These are phyloP conservation scores for Trapa incisa DNA, from an alignment of 345 rosid species.

Conservation along the genomic window DNA sequence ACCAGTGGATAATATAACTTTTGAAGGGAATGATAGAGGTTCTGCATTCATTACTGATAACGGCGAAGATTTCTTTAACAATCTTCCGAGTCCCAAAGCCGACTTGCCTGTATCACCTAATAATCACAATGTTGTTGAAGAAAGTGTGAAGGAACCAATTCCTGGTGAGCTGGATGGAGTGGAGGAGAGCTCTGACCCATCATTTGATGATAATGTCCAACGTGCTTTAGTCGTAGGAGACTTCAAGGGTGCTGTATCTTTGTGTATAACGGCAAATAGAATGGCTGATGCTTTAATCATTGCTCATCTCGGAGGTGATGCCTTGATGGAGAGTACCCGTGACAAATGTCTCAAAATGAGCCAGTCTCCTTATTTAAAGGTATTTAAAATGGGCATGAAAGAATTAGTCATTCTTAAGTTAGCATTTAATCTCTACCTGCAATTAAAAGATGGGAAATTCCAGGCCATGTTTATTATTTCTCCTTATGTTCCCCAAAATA, in stretches of 20 bases:
- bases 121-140: constrained; percentile 28
- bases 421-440: not conserved
- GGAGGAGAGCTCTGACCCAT: constrained; percentile 58
- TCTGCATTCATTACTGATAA: constrained; percentile 53
- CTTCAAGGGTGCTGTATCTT: constrained; percentile 85
- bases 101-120: constrained; percentile 50
- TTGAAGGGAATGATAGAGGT: constrained; percentile 31
- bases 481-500: not conserved
- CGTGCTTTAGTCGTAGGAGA: constrained; percentile 90
- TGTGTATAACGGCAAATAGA: constrained; percentile 72
- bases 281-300: constrained; percentile 95
- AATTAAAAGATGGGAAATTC: not conserved
- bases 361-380: constrained; percentile 76
- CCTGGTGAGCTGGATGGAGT: constrained; percentile 35
- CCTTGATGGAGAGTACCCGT: constrained; percentile 85
- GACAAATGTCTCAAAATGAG: constrained; percentile 70
- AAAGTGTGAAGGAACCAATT: constrained; percentile 26
- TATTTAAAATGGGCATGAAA: constrained; percentile 5
- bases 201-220: constrained; percentile 78
- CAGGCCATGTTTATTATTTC: not conserved
- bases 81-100: constrained; percentile 81
- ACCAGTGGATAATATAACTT: constrained; percentile 26
- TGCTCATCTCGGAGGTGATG: constrained; percentile 89
- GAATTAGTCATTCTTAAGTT: not conserved
- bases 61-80: constrained; percentile 95